phyloP scores from a whole-genome alignment of 805 yeast species.

The Starmerella cellae region DNA sequence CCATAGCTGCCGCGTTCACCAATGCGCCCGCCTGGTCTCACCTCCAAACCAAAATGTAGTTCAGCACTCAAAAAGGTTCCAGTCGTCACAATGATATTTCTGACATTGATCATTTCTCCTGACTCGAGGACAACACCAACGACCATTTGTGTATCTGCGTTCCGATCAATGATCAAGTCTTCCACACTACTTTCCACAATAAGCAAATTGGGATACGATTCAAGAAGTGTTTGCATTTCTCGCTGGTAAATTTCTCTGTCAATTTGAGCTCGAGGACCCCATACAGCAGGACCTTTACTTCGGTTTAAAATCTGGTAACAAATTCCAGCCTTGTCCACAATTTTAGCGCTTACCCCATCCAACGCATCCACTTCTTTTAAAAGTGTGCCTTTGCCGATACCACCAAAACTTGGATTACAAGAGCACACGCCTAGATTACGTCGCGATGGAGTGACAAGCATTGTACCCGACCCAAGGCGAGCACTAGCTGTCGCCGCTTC shows the following conservation, averaged over 20 bases:
- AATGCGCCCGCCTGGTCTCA: conserved; percentile 81
- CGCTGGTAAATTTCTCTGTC: conserved; percentile 65
- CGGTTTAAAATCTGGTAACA: conserved; percentile 77
- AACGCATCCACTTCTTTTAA: conserved; percentile 88
- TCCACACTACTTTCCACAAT: conserved; percentile 67
- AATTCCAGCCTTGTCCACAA: conserved; percentile 88
- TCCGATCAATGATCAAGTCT: conserved; percentile 55
- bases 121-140: conserved; percentile 61
- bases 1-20: conserved; percentile 91
- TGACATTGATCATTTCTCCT: conserved; percentile 48
- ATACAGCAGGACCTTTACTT: conserved; percentile 89
- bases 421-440: conserved; percentile 83
- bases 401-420: conserved; percentile 97
- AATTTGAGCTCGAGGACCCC: conserved; percentile 97
- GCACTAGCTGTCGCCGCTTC: conserved; percentile 95
- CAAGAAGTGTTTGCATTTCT: conserved; percentile 64
- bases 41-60: conserved; percentile 74
- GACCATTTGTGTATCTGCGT: conserved; percentile 27
- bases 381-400: conserved; percentile 92
- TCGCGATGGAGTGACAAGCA: conserved; percentile 63
- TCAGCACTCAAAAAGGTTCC: conserved; percentile 94
- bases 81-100: conserved; percentile 74
- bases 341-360: conserved; percentile 76
- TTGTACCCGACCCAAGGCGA: conserved; percentile 58
- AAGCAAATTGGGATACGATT: conserved; percentile 37